Conservation (phyloP, 257 asterid species). For the Capsicum pubescens region DNA sequence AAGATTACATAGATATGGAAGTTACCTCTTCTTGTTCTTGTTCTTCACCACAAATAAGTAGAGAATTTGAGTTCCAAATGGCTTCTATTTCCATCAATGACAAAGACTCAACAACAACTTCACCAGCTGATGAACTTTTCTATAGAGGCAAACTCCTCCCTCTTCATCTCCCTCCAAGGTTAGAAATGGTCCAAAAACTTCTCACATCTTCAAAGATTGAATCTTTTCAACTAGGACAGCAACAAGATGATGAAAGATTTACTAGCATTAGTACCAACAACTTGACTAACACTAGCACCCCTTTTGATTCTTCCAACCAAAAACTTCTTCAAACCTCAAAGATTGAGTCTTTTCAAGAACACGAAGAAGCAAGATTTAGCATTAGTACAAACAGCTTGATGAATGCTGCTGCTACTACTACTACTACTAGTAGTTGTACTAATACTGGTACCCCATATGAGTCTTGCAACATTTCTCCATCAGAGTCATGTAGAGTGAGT, state of each 20-base stretch:
- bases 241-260: not conserved
- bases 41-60: slow-evolving; percentile 41
- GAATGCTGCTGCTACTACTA: not conserved
- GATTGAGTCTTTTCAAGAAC: slow-evolving; percentile 29
- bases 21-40: slow-evolving; percentile 32
- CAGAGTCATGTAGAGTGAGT: slow-evolving; percentile 78
- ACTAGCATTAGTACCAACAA: slow-evolving; percentile 7
- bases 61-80: slow-evolving; percentile 82
- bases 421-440: slow-evolving; percentile 15
- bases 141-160: slow-evolving; percentile 90
- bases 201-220: slow-evolving; percentile 33
- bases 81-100: slow-evolving; percentile 37
- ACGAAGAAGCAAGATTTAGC: slow-evolving; percentile 16
- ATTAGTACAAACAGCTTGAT: slow-evolving; percentile 20
- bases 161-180: slow-evolving; percentile 73
- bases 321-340: slow-evolving; percentile 34
- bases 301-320: slow-evolving; percentile 7
- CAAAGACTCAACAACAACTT: slow-evolving; percentile 37
- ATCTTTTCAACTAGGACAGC: not conserved
- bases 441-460: slow-evolving; percentile 51
- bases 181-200: slow-evolving; percentile 62
- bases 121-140: slow-evolving; percentile 89
- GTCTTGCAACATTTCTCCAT: slow-evolving; percentile 66
- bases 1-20: slow-evolving; percentile 47
- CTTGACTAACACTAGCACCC: not conserved